A percentile compares a stretch with the other conserved stretches of the same genome.
phyloP scores from a whole-genome alignment of 805 yeast species.

The Lipomyces spencermartinsiae region DNA sequence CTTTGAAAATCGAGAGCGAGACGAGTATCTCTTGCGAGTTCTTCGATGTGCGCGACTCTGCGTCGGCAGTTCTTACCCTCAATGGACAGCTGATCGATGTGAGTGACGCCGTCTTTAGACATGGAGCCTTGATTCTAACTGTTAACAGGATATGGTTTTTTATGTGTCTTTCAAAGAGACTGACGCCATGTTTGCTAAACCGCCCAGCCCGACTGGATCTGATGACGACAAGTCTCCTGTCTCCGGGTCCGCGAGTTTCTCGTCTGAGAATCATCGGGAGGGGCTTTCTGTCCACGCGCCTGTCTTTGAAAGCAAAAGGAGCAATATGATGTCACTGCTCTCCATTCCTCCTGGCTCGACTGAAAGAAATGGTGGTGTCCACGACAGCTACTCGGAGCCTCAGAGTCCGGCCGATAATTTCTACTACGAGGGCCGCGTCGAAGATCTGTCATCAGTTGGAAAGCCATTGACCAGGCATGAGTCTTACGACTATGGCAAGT shows the following conservation, averaged over 20 bases:
- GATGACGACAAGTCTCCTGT: background rate
- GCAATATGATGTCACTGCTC: background rate
- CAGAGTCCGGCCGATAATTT: slow-evolving; percentile 21
- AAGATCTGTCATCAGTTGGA: background rate
- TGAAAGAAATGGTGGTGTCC: slow-evolving; percentile 7
- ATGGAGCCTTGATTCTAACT: background rate
- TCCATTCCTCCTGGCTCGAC: background rate
- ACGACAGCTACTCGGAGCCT: slow-evolving; percentile 25
- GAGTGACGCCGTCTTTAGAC: slow-evolving; percentile 5
- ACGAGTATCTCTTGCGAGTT: slow-evolving; percentile 44
- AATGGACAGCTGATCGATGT: slow-evolving; percentile 41
- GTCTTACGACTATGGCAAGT: slow-evolving; percentile 14
- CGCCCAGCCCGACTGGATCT: background rate
- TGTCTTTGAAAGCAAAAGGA: slow-evolving; percentile 22
- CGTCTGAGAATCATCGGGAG: slow-evolving; percentile 11
- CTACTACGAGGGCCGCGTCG: slow-evolving; percentile 10
- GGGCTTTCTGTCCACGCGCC: slow-evolving; percentile 33
- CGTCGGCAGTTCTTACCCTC: slow-evolving; percentile 42
- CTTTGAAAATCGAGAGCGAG: slow-evolving; percentile 29
- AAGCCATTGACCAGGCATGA: slow-evolving; percentile 13
- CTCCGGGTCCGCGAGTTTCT: background rate
- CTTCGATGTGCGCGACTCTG: slow-evolving; percentile 49
- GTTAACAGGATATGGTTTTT: slow-evolving; percentile 25
- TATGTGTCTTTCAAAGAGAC: slow-evolving; percentile 22
- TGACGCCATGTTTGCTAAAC: slow-evolving; percentile 1